phyloP scores from a whole-genome alignment of 2,329 filamentous ascomycete genomes.

The Aphanocladium album region DNA sequence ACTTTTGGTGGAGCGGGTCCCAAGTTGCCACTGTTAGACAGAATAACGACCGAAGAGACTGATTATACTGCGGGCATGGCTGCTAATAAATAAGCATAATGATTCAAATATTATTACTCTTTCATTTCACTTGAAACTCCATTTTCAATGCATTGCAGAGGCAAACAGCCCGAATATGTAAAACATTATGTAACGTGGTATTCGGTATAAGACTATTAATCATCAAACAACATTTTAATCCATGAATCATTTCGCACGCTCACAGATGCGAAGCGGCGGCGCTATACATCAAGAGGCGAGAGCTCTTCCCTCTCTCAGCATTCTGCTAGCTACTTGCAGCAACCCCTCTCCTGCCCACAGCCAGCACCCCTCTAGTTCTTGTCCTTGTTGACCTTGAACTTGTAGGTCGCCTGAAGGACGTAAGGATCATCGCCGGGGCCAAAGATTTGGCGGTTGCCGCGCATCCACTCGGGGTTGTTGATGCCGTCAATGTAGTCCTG shows the following conservation, averaged over 20 bases:
- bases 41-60: too few species aligned
- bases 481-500: conserved; percentile 93
- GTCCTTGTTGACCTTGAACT: conserved; percentile 46
- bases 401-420: conserved; percentile 57
- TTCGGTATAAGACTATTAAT: neutral
- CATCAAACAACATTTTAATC: neutral
- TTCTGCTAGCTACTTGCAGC: too few species aligned
- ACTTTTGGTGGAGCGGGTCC: conserved; percentile 5
- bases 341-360: neutral
- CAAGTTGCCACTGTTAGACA: neutral
- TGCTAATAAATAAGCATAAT: too few species aligned
- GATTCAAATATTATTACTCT: too few species aligned
- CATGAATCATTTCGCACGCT: neutral
- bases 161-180: neutral
- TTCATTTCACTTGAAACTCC: neutral
- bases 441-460: conserved; percentile 56
- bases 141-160: too few species aligned
- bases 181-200: neutral
- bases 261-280: neutral
- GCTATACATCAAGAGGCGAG: neutral
- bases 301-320: neutral
- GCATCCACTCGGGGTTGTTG: conserved; percentile 84
- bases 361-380: neutral
- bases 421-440: conserved; percentile 55
- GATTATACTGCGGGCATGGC: too few species aligned